Evolutionary conservation across 768 basidiomycete genomes (phyloP).

Genomic region (Suillus tomentosus): DNA sequence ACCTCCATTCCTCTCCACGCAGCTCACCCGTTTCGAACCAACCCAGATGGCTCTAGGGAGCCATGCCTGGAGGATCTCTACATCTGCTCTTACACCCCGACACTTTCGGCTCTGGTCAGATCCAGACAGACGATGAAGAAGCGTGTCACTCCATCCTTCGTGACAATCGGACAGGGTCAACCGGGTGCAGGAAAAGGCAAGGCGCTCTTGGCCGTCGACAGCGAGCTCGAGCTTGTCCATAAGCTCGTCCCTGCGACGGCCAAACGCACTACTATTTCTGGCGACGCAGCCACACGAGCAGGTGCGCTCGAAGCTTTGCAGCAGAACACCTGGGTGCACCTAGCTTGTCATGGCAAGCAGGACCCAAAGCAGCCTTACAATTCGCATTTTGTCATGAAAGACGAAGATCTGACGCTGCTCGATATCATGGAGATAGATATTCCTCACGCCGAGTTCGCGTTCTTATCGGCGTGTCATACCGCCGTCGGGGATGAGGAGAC

Average conservation of each 20-base stretch:
- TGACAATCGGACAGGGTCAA: too few species aligned
- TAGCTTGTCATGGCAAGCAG: conserved; percentile 44
- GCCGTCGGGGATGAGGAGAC: not conserved
- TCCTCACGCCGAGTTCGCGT: conserved; percentile 3
- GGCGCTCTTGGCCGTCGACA: not conserved
- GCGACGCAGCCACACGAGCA: not conserved
- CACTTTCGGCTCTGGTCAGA: too few species aligned
- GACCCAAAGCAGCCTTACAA: conserved; percentile 21
- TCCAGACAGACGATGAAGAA: too few species aligned
- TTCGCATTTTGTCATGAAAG: not conserved
- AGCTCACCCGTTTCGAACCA: not conserved
- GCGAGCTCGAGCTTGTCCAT: not conserved
- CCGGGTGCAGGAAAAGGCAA: too few species aligned
- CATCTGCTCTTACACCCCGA: not conserved
- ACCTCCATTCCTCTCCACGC: not conserved
- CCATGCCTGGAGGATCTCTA: not conserved
- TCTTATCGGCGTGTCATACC: conserved; percentile 10
- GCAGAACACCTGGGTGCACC: conserved; percentile 24
- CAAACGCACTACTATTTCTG: not conserved
- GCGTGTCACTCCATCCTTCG: too few species aligned
- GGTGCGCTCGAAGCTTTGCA: conserved; percentile 4
- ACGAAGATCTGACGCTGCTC: not conserved
- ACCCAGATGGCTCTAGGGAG: not conserved
- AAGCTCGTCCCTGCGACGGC: not conserved
- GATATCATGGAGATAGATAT: conserved; percentile 10